Percentiles rank a stretch among this genome's conserved stretches.
These are phyloP conservation scores for Theileria equi DNA, from an alignment of 169 alveolate species.

Conservation along the genomic window DNA sequence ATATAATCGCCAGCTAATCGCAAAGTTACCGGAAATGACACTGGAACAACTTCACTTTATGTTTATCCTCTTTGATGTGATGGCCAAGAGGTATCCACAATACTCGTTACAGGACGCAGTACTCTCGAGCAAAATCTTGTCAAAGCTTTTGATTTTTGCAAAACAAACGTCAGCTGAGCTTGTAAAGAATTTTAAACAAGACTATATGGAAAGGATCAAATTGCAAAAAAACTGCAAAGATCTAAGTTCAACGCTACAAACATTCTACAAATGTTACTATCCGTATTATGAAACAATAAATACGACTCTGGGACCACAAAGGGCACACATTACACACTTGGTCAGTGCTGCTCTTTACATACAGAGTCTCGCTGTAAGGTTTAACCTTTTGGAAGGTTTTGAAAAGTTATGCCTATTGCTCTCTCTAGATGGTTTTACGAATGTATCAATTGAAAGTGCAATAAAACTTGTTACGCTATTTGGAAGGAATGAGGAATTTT, in stretches of 20 bases:
- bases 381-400: neutral
- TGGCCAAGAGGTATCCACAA: conserved; percentile 15
- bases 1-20: conserved; percentile 21
- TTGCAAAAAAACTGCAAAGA: neutral
- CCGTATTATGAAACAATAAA: conserved; percentile 39
- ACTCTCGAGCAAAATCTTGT: neutral
- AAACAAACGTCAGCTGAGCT: neutral
- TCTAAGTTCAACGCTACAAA: conserved; percentile 21
- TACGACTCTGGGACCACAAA: neutral
- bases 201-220: neutral
- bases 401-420: neutral
- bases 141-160: conserved; percentile 2
- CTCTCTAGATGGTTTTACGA: neutral
- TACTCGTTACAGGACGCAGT: neutral
- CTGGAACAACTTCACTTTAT: conserved; percentile 26
- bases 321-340: conserved; percentile 12
- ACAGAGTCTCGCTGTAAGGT: neutral
- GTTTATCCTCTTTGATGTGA: conserved; percentile 6
- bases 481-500: neutral
- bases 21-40: conserved; percentile 17
- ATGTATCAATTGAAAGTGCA: neutral
- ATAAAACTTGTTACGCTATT: neutral
- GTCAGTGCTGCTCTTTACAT: conserved; percentile 9
- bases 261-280: conserved; percentile 6
- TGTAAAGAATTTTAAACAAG: neutral